These are phyloP conservation scores for Endocarpon pusillum DNA, from an alignment of 495 filamentous ascomycete species.

Conservation along the genomic window DNA sequence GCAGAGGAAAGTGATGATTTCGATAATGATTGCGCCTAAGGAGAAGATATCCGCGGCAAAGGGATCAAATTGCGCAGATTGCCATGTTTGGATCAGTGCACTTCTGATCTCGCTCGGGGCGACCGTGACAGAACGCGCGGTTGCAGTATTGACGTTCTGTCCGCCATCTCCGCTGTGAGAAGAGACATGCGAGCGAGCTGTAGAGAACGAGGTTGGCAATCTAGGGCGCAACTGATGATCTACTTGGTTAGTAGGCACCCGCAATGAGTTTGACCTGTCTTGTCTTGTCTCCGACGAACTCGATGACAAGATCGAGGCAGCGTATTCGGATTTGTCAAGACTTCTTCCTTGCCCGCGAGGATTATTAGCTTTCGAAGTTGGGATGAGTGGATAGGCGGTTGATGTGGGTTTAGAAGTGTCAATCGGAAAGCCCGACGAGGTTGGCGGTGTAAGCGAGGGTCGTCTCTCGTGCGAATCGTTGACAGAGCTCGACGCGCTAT, in stretches of 20 bases:
- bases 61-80: constrained; percentile 20
- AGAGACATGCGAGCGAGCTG: constrained; percentile 42
- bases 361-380: no score
- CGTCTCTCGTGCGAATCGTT: no score
- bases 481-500: neutral
- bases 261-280: neutral
- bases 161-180: constrained; percentile 56
- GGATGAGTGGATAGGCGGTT: no score
- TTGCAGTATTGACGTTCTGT: no score
- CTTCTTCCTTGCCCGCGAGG: neutral
- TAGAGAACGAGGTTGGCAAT: constrained; percentile 17
- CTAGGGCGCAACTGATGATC: no score
- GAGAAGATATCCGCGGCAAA: constrained; percentile 26
- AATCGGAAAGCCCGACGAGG: neutral
- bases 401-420: no score
- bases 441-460: neutral
- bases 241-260: neutral
- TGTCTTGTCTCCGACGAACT: neutral
- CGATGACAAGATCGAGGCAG: neutral
- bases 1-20: constrained; percentile 67
- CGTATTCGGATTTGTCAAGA: neutral
- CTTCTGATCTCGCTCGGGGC: constrained; percentile 2
- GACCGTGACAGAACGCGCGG: neutral
- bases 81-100: constrained; percentile 26
- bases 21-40: constrained; percentile 30